Base-by-base conservation (phyloP, 306 rosid genomes). In the Pyrus bretschneideri region DNA sequence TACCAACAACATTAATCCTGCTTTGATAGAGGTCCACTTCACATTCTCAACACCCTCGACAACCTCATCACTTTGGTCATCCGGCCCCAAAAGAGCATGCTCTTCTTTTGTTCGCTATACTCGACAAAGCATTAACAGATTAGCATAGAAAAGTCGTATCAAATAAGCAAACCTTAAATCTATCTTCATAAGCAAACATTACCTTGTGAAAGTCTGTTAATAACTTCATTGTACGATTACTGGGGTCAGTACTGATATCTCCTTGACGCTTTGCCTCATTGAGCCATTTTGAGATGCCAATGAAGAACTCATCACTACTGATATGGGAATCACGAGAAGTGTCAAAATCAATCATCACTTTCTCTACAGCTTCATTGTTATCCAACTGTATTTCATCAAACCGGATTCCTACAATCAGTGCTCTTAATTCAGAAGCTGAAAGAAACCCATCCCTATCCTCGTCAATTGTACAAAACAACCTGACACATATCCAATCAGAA, bases 381-480 rank as follows among this genome's bases (percentile, higher is more conserved):
- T 89, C 88, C 54, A 96, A 85, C 84, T 89, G 93, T 58, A 96
- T 49, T 79, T 82, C 90, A 33, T 86, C 93, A 73, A 91, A 92
- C 7, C 67, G 61, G 79, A 96, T 92, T 78, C 99, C 99, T 35
- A 96, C 74, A 6, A 96, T 75, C 52, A 92, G 82, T 9, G 99
- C 99, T 81, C 38, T 87, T 77, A 92, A 72, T 88, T 96, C 99
- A 75, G 84, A 6, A 11, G 23, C 13, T 38, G 97, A 89, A 82
- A 96, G 92, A 17, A 0, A 0, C 0, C 46, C 69, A 80, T 96
- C 87, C 0, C 21, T 0, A 35, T 92, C 73, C 75, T 0, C 69
- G 35, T 96, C 99, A 63, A 88, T 89, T 67, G 84, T 66, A 0
- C 4, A 0, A 80, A 96, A 96, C 63, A 96, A 76, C 90, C 99